Conservation (phyloP, 2,329 filamentous ascomycete species). For the Sodiomyces alkalinus region DNA sequence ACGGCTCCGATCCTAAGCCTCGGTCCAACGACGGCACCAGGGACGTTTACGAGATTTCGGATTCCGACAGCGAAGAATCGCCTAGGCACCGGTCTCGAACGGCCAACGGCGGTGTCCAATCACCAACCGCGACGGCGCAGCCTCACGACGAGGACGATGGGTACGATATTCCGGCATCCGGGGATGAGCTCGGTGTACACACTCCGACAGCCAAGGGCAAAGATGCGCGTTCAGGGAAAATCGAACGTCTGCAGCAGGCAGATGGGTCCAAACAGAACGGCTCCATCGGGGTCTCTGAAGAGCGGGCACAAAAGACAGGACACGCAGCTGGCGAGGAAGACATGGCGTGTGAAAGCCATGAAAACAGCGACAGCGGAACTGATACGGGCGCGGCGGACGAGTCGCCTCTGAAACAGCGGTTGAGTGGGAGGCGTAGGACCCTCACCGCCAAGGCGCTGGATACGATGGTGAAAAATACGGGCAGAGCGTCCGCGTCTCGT, state of each 20-base stretch:
- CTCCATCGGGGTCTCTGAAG: neutral
- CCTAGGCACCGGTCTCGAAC: neutral
- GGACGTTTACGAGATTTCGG: conserved; percentile 10
- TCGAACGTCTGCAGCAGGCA: no score
- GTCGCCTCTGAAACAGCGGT: conserved; percentile 4
- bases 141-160: conserved; percentile 1
- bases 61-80: conserved; percentile 9
- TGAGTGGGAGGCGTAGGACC: conserved; percentile 6
- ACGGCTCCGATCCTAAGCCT: conserved; percentile 1
- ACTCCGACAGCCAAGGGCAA: neutral
- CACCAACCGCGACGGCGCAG: conserved; percentile 1
- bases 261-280: neutral
- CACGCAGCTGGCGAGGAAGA: neutral
- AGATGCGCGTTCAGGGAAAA: neutral
- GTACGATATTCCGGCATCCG: no score
- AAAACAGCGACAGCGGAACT: neutral
- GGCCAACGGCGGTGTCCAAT: neutral
- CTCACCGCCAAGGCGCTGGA: conserved; percentile 6
- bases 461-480: conserved; percentile 1
- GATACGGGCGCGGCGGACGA: conserved; percentile 1
- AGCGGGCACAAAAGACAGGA: neutral
- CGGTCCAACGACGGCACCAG: neutral
- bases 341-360: no score
- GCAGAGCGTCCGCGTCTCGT: conserved; percentile 3
- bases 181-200: neutral